phyloP scores from a whole-genome alignment of 2,329 filamentous ascomycete species.

The Penicillium polonicum region DNA sequence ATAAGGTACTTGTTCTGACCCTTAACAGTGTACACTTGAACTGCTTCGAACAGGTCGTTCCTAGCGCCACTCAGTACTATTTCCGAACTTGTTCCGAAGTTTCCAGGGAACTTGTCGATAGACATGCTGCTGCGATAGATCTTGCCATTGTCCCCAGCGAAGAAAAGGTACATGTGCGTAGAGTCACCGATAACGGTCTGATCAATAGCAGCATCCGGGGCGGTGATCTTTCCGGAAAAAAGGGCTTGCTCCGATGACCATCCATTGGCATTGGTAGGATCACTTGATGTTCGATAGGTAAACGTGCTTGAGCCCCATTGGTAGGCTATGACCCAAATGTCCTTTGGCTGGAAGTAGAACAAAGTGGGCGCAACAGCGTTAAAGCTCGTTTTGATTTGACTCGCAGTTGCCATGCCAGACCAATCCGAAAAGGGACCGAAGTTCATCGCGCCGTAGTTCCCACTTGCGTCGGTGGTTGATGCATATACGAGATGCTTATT shows the following conservation, averaged over 20 bases:
- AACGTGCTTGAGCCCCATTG: slow-evolving; percentile 63
- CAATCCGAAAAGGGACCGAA: slow-evolving; percentile 58
- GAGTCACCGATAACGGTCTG: slow-evolving; percentile 63
- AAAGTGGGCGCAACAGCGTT: slow-evolving; percentile 59
- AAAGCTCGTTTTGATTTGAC: slow-evolving; percentile 52
- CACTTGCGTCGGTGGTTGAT: slow-evolving; percentile 46
- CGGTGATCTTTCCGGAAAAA: slow-evolving; percentile 55
- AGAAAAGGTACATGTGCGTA: slow-evolving; percentile 66
- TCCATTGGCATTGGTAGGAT: slow-evolving; percentile 56
- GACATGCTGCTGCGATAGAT: slow-evolving; percentile 66
- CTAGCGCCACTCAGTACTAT: slow-evolving; percentile 54
- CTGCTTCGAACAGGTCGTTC: slow-evolving; percentile 64
- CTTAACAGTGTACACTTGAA: slow-evolving; percentile 62
- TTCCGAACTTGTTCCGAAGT: slow-evolving; percentile 54
- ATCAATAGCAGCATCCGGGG: slow-evolving; percentile 57
- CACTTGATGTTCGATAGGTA: slow-evolving; percentile 58
- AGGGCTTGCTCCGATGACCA: slow-evolving; percentile 58
- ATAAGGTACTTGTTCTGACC: slow-evolving; percentile 61
- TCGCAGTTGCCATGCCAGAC: slow-evolving; percentile 50
- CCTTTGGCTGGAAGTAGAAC: slow-evolving; percentile 63
- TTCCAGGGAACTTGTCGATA: slow-evolving; percentile 60
- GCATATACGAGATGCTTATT: slow-evolving; percentile 62
- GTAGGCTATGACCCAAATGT: slow-evolving; percentile 63
- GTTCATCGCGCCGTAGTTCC: slow-evolving; percentile 58
- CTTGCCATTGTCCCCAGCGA: slow-evolving; percentile 64